These are phyloP conservation scores for Pseudonectria buxi DNA, from an alignment of 2,329 filamentous ascomycete species.

Conservation along the genomic window DNA sequence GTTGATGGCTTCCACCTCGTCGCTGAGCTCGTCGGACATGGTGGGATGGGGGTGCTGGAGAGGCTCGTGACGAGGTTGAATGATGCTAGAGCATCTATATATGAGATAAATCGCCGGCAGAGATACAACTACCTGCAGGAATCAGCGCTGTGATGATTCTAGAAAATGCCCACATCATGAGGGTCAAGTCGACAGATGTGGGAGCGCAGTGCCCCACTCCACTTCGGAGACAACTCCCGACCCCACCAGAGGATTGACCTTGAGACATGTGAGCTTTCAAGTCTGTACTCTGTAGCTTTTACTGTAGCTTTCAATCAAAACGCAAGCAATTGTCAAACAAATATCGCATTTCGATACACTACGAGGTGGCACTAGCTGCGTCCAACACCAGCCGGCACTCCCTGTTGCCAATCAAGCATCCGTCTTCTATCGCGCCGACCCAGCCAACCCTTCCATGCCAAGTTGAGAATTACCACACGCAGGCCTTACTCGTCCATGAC, in stretches of 20 bases:
- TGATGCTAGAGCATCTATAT: not conserved
- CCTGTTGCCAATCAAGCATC: conserved; percentile 13
- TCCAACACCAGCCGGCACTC: conserved; percentile 17
- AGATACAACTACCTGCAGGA: too few species aligned
- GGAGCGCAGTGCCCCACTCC: not conserved
- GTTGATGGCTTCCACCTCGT: conserved; percentile 77
- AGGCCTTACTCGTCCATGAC: conserved; percentile 80
- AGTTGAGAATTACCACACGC: conserved; percentile 9
- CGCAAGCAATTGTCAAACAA: conserved; percentile 3
- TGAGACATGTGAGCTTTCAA: too few species aligned
- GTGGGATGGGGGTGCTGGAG: conserved; percentile 6
- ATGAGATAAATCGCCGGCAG: not conserved
- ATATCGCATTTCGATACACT: conserved; percentile 23
- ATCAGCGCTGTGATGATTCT: too few species aligned
- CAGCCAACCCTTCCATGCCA: conserved; percentile 14
- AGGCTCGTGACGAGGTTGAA: not conserved
- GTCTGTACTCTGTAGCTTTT: too few species aligned
- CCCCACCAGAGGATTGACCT: too few species aligned
- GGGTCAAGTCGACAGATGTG: not conserved
- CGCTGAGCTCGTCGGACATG: conserved; percentile 56
- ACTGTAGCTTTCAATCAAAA: too few species aligned
- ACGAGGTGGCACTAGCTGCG: conserved; percentile 21
- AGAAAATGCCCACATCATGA: too few species aligned
- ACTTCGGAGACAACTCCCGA: too few species aligned
- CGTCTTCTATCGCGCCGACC: conserved; percentile 24